Base-by-base conservation (phyloP, 23 red algal genomes). In the Gracilariopsis chorda region DNA sequence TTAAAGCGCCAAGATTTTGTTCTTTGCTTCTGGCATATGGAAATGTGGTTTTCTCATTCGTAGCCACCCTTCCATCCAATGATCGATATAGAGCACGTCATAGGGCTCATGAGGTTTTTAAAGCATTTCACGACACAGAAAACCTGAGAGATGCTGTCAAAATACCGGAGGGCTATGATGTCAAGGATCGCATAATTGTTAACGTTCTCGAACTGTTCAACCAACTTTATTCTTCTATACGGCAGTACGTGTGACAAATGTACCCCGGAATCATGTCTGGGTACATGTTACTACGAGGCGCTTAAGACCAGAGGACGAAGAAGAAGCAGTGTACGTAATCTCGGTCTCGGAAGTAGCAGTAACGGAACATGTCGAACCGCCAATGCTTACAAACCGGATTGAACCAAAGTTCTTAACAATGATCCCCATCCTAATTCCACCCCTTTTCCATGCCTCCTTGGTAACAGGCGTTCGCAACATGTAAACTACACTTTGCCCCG, bases 131-230 rank as follows among this genome's bases (percentile, higher is more conserved):
- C 27, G 58, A 68, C 40, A 83, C 90, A 36, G 90, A 80, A 34
- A 78, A 94, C 51, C 60, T 98, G 57, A 69, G 86, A 37, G 57
- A 94, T 43, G 92, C 95, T 56, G 77, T 91, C 24, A 92, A 90
- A 65, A 48, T 94, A 14, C 95, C 95, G 12, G 91, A 98, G 11
- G 92, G 95, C 27, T 94, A 98, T 45, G 82, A 84, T 29, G 58
- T 88, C 14, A 89, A 94, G 55, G 95, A 98, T 27, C 94, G 95
- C 91, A 94, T 98, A 34, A 52, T 48, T 20, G 71, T 98, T 51
- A 62, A 94, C 74, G 44, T 94, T 14, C 80, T 98, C 48, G 95
- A 98, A 87, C 71, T 94, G 29, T 98, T 98, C 62, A 94, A 98
- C 58, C 83, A 94, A 59, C n/a, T 39, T 98, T 20, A 98, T 92